Evolutionary conservation across 768 basidiomycete genomes (phyloP).

Genomic region (Amanita rimosa): DNA sequence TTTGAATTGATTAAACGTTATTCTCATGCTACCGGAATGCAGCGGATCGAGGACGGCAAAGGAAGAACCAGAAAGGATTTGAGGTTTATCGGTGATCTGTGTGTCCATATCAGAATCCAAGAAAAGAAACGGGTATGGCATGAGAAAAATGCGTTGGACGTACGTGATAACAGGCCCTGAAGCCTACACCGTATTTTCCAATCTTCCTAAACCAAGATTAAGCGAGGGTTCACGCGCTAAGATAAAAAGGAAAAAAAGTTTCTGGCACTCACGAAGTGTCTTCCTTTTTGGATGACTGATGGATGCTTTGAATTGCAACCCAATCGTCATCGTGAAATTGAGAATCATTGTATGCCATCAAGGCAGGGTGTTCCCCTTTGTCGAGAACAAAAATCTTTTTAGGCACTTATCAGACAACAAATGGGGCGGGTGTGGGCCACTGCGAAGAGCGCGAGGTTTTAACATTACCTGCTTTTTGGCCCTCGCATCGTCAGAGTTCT

Average conservation of each 20-base stretch:
- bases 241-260: no score
- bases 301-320: constrained; percentile 28
- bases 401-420: neutral
- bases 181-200: constrained; percentile 42
- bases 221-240: no score
- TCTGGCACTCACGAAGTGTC: constrained; percentile 27
- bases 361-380: constrained; percentile 26
- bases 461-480: constrained; percentile 27
- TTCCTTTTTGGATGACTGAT: constrained; percentile 32
- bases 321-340: constrained; percentile 30
- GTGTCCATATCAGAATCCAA: neutral
- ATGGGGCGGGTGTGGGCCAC: no score
- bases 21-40: constrained; percentile 18
- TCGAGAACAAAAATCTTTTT: constrained; percentile 33
- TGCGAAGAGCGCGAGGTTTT: neutral
- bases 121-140: no score
- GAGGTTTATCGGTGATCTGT: constrained; percentile 38
- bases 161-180: constrained; percentile 41
- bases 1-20: constrained; percentile 16
- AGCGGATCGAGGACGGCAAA: constrained; percentile 36
- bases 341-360: constrained; percentile 36
- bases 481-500: constrained; percentile 41
- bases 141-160: constrained; percentile 7
- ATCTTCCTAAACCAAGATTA: constrained; percentile 26
- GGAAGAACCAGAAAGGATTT: constrained; percentile 29